Base-by-base conservation (phyloP, 225 moss, liverwort and hornwort species). In the Rhytidiadelphus loreus region DNA sequence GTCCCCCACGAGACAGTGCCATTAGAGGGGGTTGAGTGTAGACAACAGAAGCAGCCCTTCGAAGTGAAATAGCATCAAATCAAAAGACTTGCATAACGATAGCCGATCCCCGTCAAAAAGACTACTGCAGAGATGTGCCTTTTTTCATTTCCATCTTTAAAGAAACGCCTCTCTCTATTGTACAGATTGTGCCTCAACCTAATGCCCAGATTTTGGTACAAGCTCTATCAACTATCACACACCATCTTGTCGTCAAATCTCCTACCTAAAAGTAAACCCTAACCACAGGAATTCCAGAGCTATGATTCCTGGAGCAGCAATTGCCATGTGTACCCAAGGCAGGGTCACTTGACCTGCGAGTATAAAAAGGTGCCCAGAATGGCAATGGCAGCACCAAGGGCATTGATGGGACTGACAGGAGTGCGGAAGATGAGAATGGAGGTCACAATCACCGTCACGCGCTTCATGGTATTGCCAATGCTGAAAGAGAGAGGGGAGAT, bases 401-500 rank as follows among this genome's bases (percentile, higher is more conserved):
- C 94, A 70, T 94, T 95, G 89, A 92, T 66, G 84, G 95, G 92
- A 64, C 86, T 87, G 74, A 95, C 91, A 12, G 94, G 94, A 43
- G 91, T 95, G 81, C 63, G 90, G 65, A 95, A 95, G 84, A 93
- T 90, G 80, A 95, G 75, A n/a, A 95, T 90, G 11, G 95, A 89
- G 83, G 95, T 85, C 48, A 92, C 89, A 19, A 95, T 95, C 15
- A 95, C 95, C 26, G 89, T 93, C 81, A 95, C 92, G 65, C 95
- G 92, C 90, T 95, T 95, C 95, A 95, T 90, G 66, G 92, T 94
- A 41, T 95, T 95, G 73, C 95, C 95, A 35, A 95, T 90, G 81
- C 93, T 93, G 92, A 94, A 94, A 5, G 95, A 92, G 78, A 95
- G 94, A n/a, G 95, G 95, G 19, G 92, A 92, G 79, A 95, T 94